These are phyloP conservation scores for Bruguiera hainesii DNA, from an alignment of 441 rosid species.

Conservation along the genomic window DNA sequence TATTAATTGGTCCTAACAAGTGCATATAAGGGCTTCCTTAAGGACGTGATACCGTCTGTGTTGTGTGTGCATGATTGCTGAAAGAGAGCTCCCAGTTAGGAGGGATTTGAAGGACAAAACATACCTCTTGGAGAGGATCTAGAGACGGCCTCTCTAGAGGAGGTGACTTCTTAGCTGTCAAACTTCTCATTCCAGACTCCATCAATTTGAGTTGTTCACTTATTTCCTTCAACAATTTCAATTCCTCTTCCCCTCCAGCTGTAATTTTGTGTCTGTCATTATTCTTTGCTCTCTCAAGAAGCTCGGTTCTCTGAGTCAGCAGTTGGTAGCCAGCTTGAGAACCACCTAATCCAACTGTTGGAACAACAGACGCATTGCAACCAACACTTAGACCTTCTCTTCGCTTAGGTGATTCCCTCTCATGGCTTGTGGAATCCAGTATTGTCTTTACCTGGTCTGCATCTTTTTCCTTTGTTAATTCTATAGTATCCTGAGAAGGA, in stretches of 20 bases:
- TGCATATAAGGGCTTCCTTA: too few relatives aligned
- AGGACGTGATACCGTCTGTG: not conserved
- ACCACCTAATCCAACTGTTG: conserved; percentile 15
- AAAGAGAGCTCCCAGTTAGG: conserved; percentile 3
- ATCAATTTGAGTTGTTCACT: conserved; percentile 58
- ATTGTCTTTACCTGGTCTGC: conserved; percentile 32
- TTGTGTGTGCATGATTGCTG: not conserved
- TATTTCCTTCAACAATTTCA: conserved; percentile 61
- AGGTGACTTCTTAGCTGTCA: conserved; percentile 37
- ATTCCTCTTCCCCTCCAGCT: conserved; percentile 37
- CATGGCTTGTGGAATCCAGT: conserved; percentile 26
- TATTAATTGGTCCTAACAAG: too few relatives aligned
- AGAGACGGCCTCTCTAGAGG: conserved; percentile 33
- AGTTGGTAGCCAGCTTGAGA: conserved; percentile 37
- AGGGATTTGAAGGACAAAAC: not conserved
- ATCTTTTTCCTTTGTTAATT: conserved; percentile 11
- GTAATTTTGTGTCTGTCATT: conserved; percentile 32
- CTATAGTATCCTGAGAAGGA: conserved; percentile 18
- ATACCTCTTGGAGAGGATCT: conserved; percentile 46
- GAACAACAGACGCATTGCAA: conserved; percentile 21
- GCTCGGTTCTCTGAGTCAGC: conserved; percentile 48
- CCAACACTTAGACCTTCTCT: conserved; percentile 29
- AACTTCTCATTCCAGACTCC: conserved; percentile 51
- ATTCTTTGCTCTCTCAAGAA: conserved; percentile 47
- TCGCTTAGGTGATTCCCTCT: conserved; percentile 32